Evolutionary conservation across 2,329 filamentous ascomycete genomes (phyloP), one percentile per base, ranked within the genome.

Genomic region (Trichoderma simmonsii): DNA sequence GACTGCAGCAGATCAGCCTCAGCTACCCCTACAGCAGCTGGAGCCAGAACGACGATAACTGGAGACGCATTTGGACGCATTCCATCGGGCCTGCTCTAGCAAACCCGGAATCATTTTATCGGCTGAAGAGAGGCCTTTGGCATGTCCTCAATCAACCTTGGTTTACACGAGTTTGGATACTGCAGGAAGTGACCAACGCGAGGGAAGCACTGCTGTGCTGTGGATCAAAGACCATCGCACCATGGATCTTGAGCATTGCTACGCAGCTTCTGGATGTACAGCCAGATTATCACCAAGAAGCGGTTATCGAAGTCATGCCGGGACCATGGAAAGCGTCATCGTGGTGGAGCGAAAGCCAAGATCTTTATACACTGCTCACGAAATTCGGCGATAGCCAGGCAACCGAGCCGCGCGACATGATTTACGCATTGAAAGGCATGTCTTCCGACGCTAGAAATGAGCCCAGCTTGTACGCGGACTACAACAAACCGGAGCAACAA

Each of bases 301-400:
- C 75, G 1, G 68, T 76, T 1, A n/a, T 76, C 2, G 73, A 75
- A 0, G 70, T 74, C 0, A 72, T 76, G 61, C 75, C 73, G 1
- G 67, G 67, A 0, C 56, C 67, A 0, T 48, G 18, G 3, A 74
- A 21, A 3, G 1, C 3, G 1, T 30, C 48, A 1, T 70, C 64
- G 0, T 76, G 73, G 74, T 75, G 73, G 73, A 30, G 3, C 4
- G 24, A 75, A 43, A 30, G 51, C 0, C 65, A 57, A 9, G 71
- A 64, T 2, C 63, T 75, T 2, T 60, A 69, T 4, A 54, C 54
- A 1, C n/a, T 76, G 3, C 1, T 76, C 1, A 14, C 18, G 11
- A 69, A 24, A 15, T 72, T 69, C 30, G 39, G 70, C 5, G 28
- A 26, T 1, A 63, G 63, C 11, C 36, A 72, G 32, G 70, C 70